phyloP scores from a whole-genome alignment of 2,329 filamentous ascomycete species.

The Aplosporella prunicola region DNA sequence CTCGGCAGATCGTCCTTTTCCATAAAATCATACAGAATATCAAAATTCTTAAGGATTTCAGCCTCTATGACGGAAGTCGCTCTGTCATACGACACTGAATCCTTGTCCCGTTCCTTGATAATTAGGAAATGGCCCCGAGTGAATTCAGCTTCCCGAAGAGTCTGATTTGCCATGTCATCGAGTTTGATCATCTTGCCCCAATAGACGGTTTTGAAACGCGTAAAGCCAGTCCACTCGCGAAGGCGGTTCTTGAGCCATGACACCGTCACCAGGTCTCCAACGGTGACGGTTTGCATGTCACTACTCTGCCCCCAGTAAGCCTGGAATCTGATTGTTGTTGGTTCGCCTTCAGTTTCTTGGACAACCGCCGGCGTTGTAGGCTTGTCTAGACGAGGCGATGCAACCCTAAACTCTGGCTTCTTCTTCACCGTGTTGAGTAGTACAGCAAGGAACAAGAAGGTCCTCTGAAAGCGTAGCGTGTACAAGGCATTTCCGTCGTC shows the following conservation, averaged over 20 bases:
- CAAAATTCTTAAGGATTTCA: conserved; percentile 73
- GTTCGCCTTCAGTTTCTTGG: conserved; percentile 50
- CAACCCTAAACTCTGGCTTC: conserved; percentile 2
- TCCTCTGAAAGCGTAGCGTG: conserved; percentile 23
- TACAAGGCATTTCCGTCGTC: background rate
- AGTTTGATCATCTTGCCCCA: conserved; percentile 57
- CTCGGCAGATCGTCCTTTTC: conserved; percentile 53
- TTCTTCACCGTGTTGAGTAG: conserved; percentile 14
- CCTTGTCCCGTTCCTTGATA: background rate
- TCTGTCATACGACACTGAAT: conserved; percentile 2
- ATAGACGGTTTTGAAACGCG: conserved; percentile 64
- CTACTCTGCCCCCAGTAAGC: conserved; percentile 54
- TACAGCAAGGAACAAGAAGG: conserved; percentile 25
- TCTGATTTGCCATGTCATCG: conserved; percentile 45
- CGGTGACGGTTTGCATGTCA: conserved; percentile 51
- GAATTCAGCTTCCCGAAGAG: conserved; percentile 59
- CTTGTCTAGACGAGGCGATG: conserved; percentile 1
- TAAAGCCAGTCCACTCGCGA: conserved; percentile 63
- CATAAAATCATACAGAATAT: conserved; percentile 73
- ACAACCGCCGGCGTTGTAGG: conserved; percentile 40
- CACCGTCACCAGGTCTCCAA: conserved; percentile 61
- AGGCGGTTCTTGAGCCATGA: conserved; percentile 51
- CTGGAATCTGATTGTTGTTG: conserved; percentile 62
- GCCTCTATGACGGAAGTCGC: conserved; percentile 50
- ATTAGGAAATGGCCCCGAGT: conserved; percentile 18